A percentile compares a stretch with the other conserved stretches of the same genome.
These are phyloP conservation scores for Begonia masoniana DNA, from an alignment of 306 rosid species.

Conservation along the genomic window DNA sequence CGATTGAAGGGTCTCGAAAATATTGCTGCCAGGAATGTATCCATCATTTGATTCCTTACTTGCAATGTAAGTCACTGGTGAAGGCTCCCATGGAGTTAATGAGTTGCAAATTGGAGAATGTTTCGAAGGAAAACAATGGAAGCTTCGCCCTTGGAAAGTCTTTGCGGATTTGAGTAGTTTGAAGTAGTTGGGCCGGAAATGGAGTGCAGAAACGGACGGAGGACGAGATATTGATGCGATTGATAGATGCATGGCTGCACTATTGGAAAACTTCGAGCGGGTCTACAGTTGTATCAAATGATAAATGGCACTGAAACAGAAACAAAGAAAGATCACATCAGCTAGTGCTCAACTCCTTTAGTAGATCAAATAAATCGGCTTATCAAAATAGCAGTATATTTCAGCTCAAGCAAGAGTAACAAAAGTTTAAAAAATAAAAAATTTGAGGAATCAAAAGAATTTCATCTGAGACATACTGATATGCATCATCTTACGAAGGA, in stretches of 20 bases:
- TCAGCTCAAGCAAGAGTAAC: no score
- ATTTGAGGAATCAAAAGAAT: no score
- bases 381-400: no score
- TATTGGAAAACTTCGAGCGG: no score
- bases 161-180: constrained; percentile 27
- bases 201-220: constrained; percentile 14
- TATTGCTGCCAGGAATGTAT: constrained; percentile 33
- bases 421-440: no score
- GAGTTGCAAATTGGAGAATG: constrained; percentile 36
- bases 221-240: constrained; percentile 34
- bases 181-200: constrained; percentile 14
- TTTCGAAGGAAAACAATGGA: constrained; percentile 13
- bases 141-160: constrained; percentile 11
- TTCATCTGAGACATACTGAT: no score
- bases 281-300: no score
- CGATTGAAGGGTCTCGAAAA: constrained; percentile 48
- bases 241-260: constrained; percentile 19
- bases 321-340: no score
- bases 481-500: no score
- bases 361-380: no score
- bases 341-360: no score
- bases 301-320: no score
- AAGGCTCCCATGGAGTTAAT: constrained; percentile 58
- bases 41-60: constrained; percentile 21
- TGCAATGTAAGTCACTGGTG: constrained; percentile 43